Evolutionary conservation across 805 yeast species (phyloP), one percentile per base, ranked within the genome.

Genomic region (Hanseniaspora occidentalis): DNA sequence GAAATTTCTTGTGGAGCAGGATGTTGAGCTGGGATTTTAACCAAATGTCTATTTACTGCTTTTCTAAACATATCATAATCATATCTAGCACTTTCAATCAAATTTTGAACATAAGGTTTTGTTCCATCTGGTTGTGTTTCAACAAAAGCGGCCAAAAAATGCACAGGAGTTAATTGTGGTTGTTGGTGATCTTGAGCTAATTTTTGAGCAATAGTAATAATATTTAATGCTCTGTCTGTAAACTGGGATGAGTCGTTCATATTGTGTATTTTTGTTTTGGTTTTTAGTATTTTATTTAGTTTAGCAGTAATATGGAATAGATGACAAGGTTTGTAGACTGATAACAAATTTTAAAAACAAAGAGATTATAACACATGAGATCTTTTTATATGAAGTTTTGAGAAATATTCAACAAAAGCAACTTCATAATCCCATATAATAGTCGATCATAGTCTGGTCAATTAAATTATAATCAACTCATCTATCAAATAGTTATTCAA

Each of bases 181-280:
- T 92, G 86, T 38, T 81, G 71, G 54, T 84, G 85, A 49, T 85
- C 94, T 53, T 76, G 72, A 33, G 96, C 95, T 45, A 92, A 62
- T 56, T 80, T 75, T 44, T 77, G 75, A 41, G 97, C 94, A 52
- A 75, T 69, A 50, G 83, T 80, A 38, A 92, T 69, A 45, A 89
- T 74, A 41, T 73, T 77, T 52, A 85, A 73, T 35, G 96, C 97
- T 60, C 92, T 83, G 60, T 92, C 97, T 46, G 98, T 92, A 50
- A 84, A 83, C 69, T 84, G 88, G 44, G 88, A 58, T 49, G 65
- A 65, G 52, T 66, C 69, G 67, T 64, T 65, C 56, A 52, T 58
- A 16, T 33, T 47, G 18, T 42, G 18, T 39, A 19, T 31, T 21
- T 38, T 4, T 35, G 22, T 31, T 24, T 35, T 7, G 39, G 7